These are phyloP conservation scores for Saposhnikovia divaricata DNA, from an alignment of 129 eudicot species.

Conservation along the genomic window DNA sequence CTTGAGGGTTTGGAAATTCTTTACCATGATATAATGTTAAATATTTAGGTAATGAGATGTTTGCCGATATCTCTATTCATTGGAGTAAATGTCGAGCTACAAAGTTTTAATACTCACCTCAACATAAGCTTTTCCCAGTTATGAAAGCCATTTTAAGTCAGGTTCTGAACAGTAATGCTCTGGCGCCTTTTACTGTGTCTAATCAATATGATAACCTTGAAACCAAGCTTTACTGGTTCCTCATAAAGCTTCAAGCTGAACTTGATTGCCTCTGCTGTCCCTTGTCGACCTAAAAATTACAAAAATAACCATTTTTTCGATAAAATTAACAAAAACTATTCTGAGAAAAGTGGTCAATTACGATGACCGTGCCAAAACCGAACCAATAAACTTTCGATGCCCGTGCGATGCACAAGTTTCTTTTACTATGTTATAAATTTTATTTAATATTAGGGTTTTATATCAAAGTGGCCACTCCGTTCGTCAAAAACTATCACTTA, in stretches of 20 bases:
- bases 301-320: too few relatives aligned
- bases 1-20: background rate
- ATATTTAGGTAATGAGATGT: background rate
- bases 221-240: slow-evolving; percentile 51
- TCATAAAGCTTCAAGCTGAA: slow-evolving; percentile 76
- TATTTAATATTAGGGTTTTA: too few relatives aligned
- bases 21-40: too few relatives aligned
- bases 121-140: slow-evolving; percentile 80
- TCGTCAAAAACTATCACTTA: too few relatives aligned
- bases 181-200: slow-evolving; percentile 63
- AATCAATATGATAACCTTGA: slow-evolving; percentile 66
- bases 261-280: slow-evolving; percentile 60
- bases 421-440: too few relatives aligned
- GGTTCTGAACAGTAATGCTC: slow-evolving; percentile 48
- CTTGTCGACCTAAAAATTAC: slow-evolving; percentile 81
- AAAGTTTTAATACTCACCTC: slow-evolving; percentile 31
- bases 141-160: slow-evolving; percentile 50
- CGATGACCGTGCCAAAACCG: too few relatives aligned
- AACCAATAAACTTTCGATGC: too few relatives aligned
- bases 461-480: too few relatives aligned
- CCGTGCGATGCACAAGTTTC: too few relatives aligned
- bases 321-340: too few relatives aligned
- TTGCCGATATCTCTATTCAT: background rate
- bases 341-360: too few relatives aligned
- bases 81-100: background rate